phyloP scores from a whole-genome alignment of 257 asterid genomes.

The Lavandula angustifolia region DNA sequence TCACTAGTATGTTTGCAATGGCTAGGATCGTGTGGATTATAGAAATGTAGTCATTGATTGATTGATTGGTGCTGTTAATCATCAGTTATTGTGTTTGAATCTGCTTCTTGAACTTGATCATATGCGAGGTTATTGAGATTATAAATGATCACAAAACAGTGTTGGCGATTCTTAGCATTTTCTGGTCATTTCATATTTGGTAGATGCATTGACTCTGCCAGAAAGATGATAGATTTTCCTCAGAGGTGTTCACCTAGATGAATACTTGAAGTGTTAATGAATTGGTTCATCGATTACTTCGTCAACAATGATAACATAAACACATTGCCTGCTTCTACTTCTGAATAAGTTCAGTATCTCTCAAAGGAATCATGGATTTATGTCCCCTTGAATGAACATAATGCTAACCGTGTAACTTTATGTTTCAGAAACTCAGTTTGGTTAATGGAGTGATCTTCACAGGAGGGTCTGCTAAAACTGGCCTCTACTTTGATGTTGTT shows the following conservation, averaged over 20 bases:
- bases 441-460: conserved; percentile 91
- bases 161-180: conserved; percentile 27
- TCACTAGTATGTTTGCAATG: neutral
- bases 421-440: conserved; percentile 79
- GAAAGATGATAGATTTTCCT: conserved; percentile 33
- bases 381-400: conserved; percentile 21
- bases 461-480: conserved; percentile 78
- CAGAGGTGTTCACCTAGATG: conserved; percentile 32
- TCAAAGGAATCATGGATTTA: conserved; percentile 5
- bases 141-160: neutral
- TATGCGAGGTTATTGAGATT: neutral
- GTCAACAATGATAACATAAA: conserved; percentile 15
- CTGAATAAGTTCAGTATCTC: neutral
- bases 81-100: conserved; percentile 13
- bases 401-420: conserved; percentile 18
- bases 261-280: conserved; percentile 22
- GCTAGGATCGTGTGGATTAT: conserved; percentile 8
- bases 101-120: conserved; percentile 2
- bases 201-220: conserved; percentile 24
- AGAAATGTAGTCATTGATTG: neutral
- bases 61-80: neutral
- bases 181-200: conserved; percentile 25
- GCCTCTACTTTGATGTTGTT: conserved; percentile 65
- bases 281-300: conserved; percentile 1
- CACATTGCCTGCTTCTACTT: conserved; percentile 1